Percentiles rank a stretch among this genome's conserved stretches.
Conservation (phyloP, 1,139 yeast genomes). For the Nakaseomyces glabratus region DNA sequence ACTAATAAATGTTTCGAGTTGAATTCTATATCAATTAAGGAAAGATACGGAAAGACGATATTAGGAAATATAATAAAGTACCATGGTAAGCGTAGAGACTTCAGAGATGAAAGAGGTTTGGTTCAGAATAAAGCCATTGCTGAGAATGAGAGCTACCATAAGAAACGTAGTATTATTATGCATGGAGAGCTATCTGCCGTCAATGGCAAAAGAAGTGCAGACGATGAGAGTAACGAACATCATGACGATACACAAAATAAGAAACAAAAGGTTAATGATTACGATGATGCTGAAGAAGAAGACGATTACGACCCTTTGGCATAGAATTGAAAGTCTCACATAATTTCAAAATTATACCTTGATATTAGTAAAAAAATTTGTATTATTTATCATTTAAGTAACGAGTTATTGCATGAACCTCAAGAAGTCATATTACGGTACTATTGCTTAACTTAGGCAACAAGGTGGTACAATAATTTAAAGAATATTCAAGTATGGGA, state of each 20-base stretch:
- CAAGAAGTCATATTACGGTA: too few relatives aligned
- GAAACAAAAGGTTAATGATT: too few relatives aligned
- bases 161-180: constrained; percentile 23
- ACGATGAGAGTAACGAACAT: constrained; percentile 12
- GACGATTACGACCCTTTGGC: constrained; percentile 13
- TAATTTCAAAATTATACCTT: too few relatives aligned
- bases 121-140: constrained; percentile 54
- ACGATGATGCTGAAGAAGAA: constrained; percentile 19
- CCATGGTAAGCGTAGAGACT: constrained; percentile 69
- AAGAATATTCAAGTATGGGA: too few relatives aligned
- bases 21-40: constrained; percentile 50
- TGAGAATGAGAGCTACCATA: constrained; percentile 28
- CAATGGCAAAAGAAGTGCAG: constrained; percentile 14
- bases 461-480: too few relatives aligned
- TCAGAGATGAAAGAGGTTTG: constrained; percentile 62
- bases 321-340: too few relatives aligned
- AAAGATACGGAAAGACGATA: constrained; percentile 64
- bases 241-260: constrained; percentile 2
- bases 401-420: too few relatives aligned
- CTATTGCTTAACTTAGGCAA: too few relatives aligned
- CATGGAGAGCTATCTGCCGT: constrained; percentile 14
- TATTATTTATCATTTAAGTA: too few relatives aligned
- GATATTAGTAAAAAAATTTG: too few relatives aligned
- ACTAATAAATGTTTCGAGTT: constrained; percentile 61
- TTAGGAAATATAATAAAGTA: constrained; percentile 73